These are phyloP conservation scores for Psilocybe cyanescens DNA, from an alignment of 768 basidiomycete genomes.

Conservation along the genomic window DNA sequence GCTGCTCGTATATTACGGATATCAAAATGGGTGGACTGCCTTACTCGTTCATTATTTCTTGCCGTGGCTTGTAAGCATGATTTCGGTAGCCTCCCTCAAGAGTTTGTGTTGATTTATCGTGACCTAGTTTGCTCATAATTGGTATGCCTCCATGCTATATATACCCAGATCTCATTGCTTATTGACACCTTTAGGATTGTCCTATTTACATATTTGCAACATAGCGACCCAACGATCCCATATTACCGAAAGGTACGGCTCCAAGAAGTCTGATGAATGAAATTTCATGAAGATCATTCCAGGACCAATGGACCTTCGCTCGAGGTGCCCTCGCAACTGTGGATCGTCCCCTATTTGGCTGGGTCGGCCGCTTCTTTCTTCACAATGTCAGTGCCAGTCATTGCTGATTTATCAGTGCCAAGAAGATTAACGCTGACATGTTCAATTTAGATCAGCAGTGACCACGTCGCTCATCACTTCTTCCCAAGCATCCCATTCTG, in stretches of 20 bases:
- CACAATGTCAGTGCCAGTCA: slow-evolving; percentile 44
- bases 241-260: slow-evolving; percentile 52
- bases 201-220: slow-evolving; percentile 64
- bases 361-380: slow-evolving; percentile 59
- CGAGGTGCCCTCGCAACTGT: slow-evolving; percentile 65
- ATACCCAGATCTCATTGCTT: not conserved
- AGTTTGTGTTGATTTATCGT: slow-evolving; percentile 1
- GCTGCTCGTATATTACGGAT: slow-evolving; percentile 34
- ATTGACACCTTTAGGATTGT: slow-evolving; percentile 49
- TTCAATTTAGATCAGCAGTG: slow-evolving; percentile 41
- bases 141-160: slow-evolving; percentile 27
- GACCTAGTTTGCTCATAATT: slow-evolving; percentile 47
- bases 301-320: slow-evolving; percentile 61
- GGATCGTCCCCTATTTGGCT: slow-evolving; percentile 62
- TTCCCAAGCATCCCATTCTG: slow-evolving; percentile 65
- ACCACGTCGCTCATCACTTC: slow-evolving; percentile 65
- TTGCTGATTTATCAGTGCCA: not conserved
- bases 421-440: not conserved
- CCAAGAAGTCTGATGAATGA: not conserved
- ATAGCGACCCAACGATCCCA: slow-evolving; percentile 61
- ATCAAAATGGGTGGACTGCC: slow-evolving; percentile 32
- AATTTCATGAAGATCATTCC: not conserved
- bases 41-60: slow-evolving; percentile 46
- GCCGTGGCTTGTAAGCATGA: slow-evolving; percentile 48
- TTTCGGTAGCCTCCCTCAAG: not conserved